Conservation (phyloP, 345 rosid genomes). For the Boechera retrofracta region DNA sequence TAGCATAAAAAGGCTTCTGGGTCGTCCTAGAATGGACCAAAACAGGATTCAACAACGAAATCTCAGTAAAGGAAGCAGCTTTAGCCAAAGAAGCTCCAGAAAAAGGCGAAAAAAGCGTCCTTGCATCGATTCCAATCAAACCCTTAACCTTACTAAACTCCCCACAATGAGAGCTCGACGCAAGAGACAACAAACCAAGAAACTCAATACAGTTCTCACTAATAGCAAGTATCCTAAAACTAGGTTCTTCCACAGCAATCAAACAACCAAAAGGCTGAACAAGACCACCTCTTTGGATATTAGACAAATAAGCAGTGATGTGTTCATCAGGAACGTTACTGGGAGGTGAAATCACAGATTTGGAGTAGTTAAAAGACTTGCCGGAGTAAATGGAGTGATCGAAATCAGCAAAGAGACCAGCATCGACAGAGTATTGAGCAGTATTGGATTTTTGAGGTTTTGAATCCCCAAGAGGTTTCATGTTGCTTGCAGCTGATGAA, state of each 20-base stretch:
- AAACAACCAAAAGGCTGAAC: slow-evolving; percentile 84
- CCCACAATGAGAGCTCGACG: slow-evolving; percentile 20
- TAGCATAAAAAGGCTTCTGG: slow-evolving; percentile 76
- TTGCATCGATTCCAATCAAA: slow-evolving; percentile 75
- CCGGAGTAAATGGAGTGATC: slow-evolving; percentile 69
- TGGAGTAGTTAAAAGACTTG: slow-evolving; percentile 74
- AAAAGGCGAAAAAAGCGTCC: slow-evolving; percentile 63
- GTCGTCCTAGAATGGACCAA: slow-evolving; percentile 64
- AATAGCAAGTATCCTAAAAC: slow-evolving; percentile 58
- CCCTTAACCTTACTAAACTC: slow-evolving; percentile 38
- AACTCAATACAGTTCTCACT: slow-evolving; percentile 74
- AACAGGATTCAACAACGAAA: slow-evolving; percentile 73
- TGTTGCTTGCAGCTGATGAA: slow-evolving; percentile 56
- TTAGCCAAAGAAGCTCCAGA: slow-evolving; percentile 64
- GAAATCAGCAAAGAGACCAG: slow-evolving; percentile 70
- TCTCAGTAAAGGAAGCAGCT: slow-evolving; percentile 70
- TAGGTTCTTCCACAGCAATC: slow-evolving; percentile 69
- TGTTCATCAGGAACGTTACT: slow-evolving; percentile 62
- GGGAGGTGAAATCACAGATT: slow-evolving; percentile 59
- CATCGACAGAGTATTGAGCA: slow-evolving; percentile 79
- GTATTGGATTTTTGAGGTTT: slow-evolving; percentile 44
- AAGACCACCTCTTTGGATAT: slow-evolving; percentile 82
- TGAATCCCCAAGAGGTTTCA: slow-evolving; percentile 50
- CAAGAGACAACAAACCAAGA: slow-evolving; percentile 51
- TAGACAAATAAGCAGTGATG: slow-evolving; percentile 66